phyloP scores from a whole-genome alignment of 352 stramenopile genomes.

The Thraustotheca clavata region DNA sequence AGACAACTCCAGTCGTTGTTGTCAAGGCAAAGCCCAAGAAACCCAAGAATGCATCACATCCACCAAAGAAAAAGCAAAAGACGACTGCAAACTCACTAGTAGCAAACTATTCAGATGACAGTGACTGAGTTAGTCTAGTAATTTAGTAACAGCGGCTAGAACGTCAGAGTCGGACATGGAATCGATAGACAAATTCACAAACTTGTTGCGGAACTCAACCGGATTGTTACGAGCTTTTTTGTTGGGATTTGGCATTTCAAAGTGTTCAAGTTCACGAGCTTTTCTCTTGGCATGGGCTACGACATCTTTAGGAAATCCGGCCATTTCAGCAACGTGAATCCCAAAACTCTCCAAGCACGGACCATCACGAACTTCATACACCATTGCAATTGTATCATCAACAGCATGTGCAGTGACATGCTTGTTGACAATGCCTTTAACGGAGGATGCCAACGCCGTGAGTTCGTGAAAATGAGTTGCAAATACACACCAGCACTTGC shows the following conservation, averaged over 20 bases:
- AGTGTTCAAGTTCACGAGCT: constrained; percentile 90
- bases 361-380: constrained; percentile 90
- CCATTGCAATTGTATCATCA: constrained; percentile 82
- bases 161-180: constrained; percentile 27
- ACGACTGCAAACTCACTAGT: neutral
- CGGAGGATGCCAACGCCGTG: constrained; percentile 80
- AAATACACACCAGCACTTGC: constrained; percentile 89
- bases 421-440: constrained; percentile 89
- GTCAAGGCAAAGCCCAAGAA: neutral
- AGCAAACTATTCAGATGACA: constrained; percentile 1
- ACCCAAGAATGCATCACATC: neutral
- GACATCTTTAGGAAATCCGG: constrained; percentile 89
- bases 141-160: neutral
- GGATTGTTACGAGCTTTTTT: constrained; percentile 35
- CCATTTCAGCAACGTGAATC: constrained; percentile 97
- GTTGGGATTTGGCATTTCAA: constrained; percentile 28
- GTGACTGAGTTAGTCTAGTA: neutral
- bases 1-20: neutral
- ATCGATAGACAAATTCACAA: constrained; percentile 62
- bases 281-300: constrained; percentile 92
- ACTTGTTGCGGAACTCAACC: constrained; percentile 35
- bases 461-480: constrained; percentile 99
- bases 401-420: constrained; percentile 90
- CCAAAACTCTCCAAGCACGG: constrained; percentile 97
- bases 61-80: neutral